Evolutionary conservation across 257 asterid genomes (phyloP).

Genomic region (Echites panduratus): DNA sequence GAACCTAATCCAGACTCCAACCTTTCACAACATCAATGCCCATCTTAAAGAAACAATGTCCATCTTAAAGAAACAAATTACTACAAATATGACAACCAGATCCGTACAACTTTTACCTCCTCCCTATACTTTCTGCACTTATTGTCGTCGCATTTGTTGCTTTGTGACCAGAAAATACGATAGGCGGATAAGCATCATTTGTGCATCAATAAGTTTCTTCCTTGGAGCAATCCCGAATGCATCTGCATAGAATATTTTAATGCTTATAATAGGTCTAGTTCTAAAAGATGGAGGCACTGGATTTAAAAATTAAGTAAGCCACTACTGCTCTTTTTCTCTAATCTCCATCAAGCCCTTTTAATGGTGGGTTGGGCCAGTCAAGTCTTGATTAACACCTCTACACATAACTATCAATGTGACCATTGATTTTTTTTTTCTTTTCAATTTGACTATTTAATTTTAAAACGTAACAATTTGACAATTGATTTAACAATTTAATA

Average conservation of each 20-base stretch:
- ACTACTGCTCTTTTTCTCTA: too few species aligned
- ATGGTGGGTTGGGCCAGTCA: too few species aligned
- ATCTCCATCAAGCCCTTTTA: too few species aligned
- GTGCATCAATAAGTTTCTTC: conserved; percentile 64
- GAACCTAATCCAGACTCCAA: too few species aligned
- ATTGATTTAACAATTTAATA: too few species aligned
- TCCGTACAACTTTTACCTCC: conserved; percentile 73
- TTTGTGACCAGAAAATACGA: conserved; percentile 54
- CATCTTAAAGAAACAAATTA: conserved; percentile 52
- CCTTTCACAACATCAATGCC: too few species aligned
- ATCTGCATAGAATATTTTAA: conserved; percentile 41
- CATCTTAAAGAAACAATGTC: conserved; percentile 45
- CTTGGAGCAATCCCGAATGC: conserved; percentile 61
- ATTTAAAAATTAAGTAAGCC: conserved; percentile 76
- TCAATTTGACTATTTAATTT: too few species aligned
- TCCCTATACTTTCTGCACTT: conserved; percentile 77
- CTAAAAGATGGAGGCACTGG: conserved; percentile 85
- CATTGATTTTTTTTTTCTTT: too few species aligned
- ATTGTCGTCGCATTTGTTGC: conserved; percentile 60
- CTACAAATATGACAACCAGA: conserved; percentile 73
- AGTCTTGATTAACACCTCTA: too few species aligned
- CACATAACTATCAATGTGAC: too few species aligned
- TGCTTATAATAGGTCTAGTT: conserved; percentile 63
- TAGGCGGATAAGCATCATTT: conserved; percentile 52
- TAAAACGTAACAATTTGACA: too few species aligned